Evolutionary conservation across 306 rosid species (phyloP).

Genomic region (Fagus sylvatica): DNA sequence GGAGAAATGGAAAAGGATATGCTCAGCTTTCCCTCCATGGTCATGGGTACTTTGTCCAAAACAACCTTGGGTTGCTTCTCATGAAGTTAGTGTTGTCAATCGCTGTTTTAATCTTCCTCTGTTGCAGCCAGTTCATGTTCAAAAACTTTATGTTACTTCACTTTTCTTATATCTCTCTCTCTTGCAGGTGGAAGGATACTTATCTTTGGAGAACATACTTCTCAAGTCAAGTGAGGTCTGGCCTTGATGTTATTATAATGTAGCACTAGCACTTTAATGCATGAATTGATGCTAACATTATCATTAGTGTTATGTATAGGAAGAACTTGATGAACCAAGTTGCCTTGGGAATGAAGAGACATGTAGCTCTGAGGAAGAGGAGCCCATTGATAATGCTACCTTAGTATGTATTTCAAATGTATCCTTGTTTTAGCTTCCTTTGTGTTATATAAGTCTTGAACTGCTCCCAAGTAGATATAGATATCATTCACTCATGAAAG

Average conservation of each 20-base stretch:
- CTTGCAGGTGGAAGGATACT: slow-evolving; percentile 60
- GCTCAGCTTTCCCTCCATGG: slow-evolving; percentile 62
- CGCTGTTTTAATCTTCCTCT: background rate
- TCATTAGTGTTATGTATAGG: slow-evolving; percentile 31
- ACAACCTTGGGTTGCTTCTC: slow-evolving; percentile 35
- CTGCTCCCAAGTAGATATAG: background rate
- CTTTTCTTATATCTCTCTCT: background rate
- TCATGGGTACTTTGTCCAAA: slow-evolving; percentile 52
- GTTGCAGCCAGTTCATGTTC: background rate
- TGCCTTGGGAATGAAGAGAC: slow-evolving; percentile 29
- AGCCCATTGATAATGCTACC: slow-evolving; percentile 54
- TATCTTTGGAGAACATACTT: slow-evolving; percentile 56
- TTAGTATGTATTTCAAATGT: slow-evolving; percentile 53
- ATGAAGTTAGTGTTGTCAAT: slow-evolving; percentile 29
- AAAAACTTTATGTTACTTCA: background rate
- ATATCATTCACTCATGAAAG: background rate
- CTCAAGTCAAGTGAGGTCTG: slow-evolving; percentile 39
- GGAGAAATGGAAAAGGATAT: slow-evolving; percentile 55
- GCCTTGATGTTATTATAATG: slow-evolving; percentile 1
- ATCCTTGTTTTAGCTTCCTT: slow-evolving; percentile 7
- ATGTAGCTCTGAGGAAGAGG: slow-evolving; percentile 35
- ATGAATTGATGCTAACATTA: slow-evolving; percentile 9
- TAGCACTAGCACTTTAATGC: slow-evolving; percentile 3
- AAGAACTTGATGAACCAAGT: slow-evolving; percentile 26
- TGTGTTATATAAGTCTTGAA: background rate